phyloP scores from a whole-genome alignment of 2,329 filamentous ascomycete species.

The Leptodontidium sp. region DNA sequence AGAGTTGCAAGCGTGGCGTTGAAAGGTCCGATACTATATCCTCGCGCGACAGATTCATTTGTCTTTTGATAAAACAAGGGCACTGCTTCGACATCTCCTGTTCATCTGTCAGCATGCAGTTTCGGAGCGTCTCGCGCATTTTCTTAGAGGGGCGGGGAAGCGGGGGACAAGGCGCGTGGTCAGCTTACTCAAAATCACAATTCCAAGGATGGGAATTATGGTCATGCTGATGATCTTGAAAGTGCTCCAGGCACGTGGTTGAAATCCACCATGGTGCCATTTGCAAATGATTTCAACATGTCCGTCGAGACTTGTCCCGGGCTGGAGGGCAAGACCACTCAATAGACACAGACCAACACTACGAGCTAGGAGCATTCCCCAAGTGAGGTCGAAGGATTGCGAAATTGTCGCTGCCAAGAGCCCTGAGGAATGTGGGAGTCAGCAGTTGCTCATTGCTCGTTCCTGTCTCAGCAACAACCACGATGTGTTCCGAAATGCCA shows the following conservation, averaged over 20 bases:
- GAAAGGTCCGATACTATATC: conserved; percentile 4
- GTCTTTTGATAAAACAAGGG: conserved; percentile 10
- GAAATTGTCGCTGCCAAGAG: conserved; percentile 12
- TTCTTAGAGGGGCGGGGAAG: too few species aligned
- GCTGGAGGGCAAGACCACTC: conserved; percentile 9
- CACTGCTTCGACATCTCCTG: conserved; percentile 11
- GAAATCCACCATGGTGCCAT: neutral
- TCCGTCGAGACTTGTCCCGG: conserved; percentile 15
- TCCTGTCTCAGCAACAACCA: too few species aligned
- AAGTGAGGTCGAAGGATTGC: conserved; percentile 12
- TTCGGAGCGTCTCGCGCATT: neutral
- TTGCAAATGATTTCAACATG: conserved; percentile 3
- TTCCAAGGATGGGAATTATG: conserved; percentile 12
- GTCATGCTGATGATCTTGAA: conserved; percentile 3
- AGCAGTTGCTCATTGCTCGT: too few species aligned
- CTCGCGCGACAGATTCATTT: neutral
- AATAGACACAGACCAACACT: neutral
- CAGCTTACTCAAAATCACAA: conserved; percentile 16
- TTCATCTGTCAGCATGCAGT: neutral
- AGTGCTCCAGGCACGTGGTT: conserved; percentile 16
- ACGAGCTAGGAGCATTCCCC: conserved; percentile 13
- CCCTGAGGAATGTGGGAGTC: too few species aligned
- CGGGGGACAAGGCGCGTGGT: too few species aligned
- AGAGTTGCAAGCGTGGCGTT: conserved; percentile 11
- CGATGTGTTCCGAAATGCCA: too few species aligned